phyloP scores from a whole-genome alignment of 257 asterid species.

The Orobanche coerulescens region DNA sequence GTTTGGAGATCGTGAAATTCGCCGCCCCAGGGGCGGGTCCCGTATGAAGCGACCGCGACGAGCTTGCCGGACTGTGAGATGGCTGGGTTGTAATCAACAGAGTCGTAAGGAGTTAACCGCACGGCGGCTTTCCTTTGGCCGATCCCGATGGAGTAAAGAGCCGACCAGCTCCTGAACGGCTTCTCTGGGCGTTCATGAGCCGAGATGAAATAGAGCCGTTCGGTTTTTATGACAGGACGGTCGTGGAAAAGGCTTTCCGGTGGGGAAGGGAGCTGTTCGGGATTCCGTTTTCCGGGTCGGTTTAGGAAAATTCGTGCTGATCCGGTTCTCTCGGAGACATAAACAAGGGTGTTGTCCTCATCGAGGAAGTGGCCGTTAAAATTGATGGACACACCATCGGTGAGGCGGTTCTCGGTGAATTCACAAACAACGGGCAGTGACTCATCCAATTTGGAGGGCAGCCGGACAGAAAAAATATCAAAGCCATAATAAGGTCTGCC shows the following conservation, averaged over 20 bases:
- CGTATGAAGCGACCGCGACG: conserved; percentile 69
- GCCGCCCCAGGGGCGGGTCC: conserved; percentile 50
- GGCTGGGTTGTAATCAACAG: conserved; percentile 67
- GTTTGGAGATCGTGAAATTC: conserved; percentile 59
- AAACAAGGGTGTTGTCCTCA: conserved; percentile 36
- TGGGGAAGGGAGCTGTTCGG: conserved; percentile 29
- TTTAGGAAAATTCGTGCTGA: conserved; percentile 43
- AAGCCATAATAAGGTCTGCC: conserved; percentile 66
- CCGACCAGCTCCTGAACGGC: conserved; percentile 55
- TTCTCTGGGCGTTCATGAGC: conserved; percentile 50
- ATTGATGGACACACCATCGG: conserved; percentile 59
- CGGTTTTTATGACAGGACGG: conserved; percentile 47
- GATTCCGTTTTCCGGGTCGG: conserved; percentile 17
- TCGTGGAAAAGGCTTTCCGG: conserved; percentile 54
- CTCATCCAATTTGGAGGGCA: conserved; percentile 20
- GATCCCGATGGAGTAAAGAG: conserved; percentile 40
- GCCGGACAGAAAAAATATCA: conserved; percentile 53
- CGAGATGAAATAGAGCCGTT: conserved; percentile 46
- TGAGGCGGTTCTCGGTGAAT: conserved; percentile 44
- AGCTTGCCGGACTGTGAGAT: conserved; percentile 52
- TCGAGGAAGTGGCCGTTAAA: conserved; percentile 57
- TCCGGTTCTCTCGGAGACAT: conserved; percentile 62
- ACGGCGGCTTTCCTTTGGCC: neutral
- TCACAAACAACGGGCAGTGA: neutral
- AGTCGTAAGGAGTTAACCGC: conserved; percentile 54